Percentiles rank a stretch among this genome's conserved stretches.
Evolutionary conservation across 495 filamentous ascomycete genomes (phyloP).

Genomic region (Trichoderma erinaceum): DNA sequence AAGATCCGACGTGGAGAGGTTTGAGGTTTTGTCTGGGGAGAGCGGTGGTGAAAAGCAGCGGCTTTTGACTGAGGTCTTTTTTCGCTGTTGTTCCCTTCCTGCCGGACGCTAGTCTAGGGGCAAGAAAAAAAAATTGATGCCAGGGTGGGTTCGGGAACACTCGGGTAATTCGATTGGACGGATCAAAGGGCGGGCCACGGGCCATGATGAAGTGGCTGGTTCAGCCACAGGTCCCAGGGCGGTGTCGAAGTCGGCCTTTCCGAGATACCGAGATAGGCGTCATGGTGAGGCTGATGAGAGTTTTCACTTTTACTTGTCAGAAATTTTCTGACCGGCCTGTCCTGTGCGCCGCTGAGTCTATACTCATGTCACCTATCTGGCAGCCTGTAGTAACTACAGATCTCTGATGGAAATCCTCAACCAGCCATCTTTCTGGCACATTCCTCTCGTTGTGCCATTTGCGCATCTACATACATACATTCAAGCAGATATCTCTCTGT

Average conservation of each 20-base stretch:
- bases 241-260: neutral
- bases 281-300: neutral
- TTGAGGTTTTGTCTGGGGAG: constrained; percentile 11
- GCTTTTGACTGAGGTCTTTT: constrained; percentile 11
- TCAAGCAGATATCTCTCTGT: neutral
- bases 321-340: neutral
- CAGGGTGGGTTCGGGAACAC: neutral
- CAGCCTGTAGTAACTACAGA: neutral
- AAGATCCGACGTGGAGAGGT: constrained; percentile 6
- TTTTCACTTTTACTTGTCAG: neutral
- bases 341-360: neutral
- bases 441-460: neutral
- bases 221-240: neutral
- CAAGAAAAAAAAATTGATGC: constrained; percentile 11
- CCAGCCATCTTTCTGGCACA: neutral
- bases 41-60: constrained; percentile 7
- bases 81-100: neutral
- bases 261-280: neutral
- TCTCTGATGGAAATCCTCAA: neutral
- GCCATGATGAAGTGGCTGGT: neutral
- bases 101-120: constrained; percentile 10
- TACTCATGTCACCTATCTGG: neutral
- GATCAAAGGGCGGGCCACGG: neutral
- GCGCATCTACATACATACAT: neutral
- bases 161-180: constrained; percentile 2